Conservation (phyloP, 768 basidiomycete species). For the Dentipellis sp. region DNA sequence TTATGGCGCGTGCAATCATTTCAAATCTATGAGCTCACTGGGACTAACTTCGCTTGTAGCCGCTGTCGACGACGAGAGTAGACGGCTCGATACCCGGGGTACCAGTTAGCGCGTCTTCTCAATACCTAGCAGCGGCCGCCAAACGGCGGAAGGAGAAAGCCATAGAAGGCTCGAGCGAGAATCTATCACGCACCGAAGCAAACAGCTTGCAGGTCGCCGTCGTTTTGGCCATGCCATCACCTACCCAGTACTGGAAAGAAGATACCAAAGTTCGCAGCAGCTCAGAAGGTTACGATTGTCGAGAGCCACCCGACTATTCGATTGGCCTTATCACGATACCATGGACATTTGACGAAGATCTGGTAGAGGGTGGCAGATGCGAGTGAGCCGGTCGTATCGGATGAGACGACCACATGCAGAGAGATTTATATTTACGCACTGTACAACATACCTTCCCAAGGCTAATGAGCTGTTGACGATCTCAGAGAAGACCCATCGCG, state of each 20-base stretch:
- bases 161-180: not conserved
- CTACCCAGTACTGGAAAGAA: not conserved
- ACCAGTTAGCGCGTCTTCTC: not conserved
- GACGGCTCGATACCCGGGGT: not conserved
- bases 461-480: too few relatives aligned
- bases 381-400: not conserved
- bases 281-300: not conserved
- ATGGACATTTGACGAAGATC: not conserved
- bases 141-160: not conserved
- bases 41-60: not conserved
- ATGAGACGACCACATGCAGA: not conserved
- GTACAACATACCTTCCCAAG: not conserved
- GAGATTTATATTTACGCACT: not conserved
- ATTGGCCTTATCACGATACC: not conserved
- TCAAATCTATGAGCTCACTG: too few relatives aligned
- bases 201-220: slow-evolving; percentile 8
- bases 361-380: not conserved
- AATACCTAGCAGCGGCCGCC: not conserved
- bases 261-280: not conserved
- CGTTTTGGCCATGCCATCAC: slow-evolving; percentile 14
- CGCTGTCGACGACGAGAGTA: not conserved
- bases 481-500: too few relatives aligned
- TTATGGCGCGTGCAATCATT: slow-evolving; percentile 1
- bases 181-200: too few relatives aligned
- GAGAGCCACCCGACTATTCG: not conserved